Evolutionary conservation across 441 rosid species (phyloP).

Genomic region (Erodium texanum): DNA sequence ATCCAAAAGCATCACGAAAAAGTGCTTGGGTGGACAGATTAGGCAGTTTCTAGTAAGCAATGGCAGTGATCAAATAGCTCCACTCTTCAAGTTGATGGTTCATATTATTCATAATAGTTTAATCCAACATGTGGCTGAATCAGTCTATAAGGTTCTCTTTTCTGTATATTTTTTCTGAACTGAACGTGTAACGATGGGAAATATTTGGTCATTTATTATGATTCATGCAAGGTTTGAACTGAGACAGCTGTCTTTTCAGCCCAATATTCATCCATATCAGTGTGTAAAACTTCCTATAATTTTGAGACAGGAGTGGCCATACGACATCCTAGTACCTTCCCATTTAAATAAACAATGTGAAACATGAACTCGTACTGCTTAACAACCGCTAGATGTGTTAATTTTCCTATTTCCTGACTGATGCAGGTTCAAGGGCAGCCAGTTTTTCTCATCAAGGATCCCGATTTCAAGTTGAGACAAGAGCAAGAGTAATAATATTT

Average conservation of each 20-base stretch:
- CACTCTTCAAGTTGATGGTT: too few relatives aligned
- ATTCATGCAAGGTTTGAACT: too few relatives aligned
- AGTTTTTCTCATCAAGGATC: constrained; percentile 53
- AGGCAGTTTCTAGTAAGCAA: background rate
- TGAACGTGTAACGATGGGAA: too few relatives aligned
- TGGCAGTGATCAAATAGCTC: too few relatives aligned
- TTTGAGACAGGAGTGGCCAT: background rate
- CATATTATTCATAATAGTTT: too few relatives aligned
- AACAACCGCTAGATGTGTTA: background rate
- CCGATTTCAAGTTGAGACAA: constrained; percentile 52
- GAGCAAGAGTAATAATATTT: constrained; percentile 65
- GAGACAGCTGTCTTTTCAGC: too few relatives aligned
- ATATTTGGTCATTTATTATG: too few relatives aligned
- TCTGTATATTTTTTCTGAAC: too few relatives aligned
- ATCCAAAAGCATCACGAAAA: constrained; percentile 3
- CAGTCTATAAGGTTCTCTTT: too few relatives aligned
- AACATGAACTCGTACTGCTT: background rate
- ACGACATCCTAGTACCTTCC: background rate
- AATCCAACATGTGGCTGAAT: too few relatives aligned
- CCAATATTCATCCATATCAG: too few relatives aligned
- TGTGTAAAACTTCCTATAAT: background rate
- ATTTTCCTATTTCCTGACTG: constrained; percentile 3
- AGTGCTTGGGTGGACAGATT: background rate
- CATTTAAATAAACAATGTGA: background rate
- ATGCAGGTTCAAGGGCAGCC: constrained; percentile 32